Base-by-base conservation (phyloP, 2,329 filamentous ascomycete genomes). In the Chaetothyriales sp. region DNA sequence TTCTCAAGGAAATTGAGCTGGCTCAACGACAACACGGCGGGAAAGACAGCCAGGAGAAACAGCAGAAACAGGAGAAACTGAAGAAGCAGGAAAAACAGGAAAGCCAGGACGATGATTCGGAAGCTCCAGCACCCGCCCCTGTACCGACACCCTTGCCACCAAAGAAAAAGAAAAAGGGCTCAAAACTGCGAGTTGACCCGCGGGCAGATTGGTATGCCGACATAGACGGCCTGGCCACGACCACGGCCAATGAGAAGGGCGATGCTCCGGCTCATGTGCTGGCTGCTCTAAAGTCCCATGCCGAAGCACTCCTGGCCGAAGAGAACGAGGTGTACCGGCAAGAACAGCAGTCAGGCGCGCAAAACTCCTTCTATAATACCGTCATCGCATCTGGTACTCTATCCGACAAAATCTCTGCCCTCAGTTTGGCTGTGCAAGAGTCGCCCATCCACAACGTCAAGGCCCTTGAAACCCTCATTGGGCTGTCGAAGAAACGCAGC, bases 361-460 rank as follows among this genome's bases (percentile, higher is more conserved):
- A 89, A 43, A 85, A 93, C 68, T 94, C 89, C 66, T 98, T 98
- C 73, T 82, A 96, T 74, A 86, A 89, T 1, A 94, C 88, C 18
- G 95, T 98, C 65, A 95, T 96, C 86, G 74, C 87, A 8, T 93
- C 89, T 1, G 92, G 92, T 73, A 98, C 93, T 8, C 78, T 96
- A 60, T 93, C 88, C 51, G 92, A 98, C 66, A 96, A 95, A 66
- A 84, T 96, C 44, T 98, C 92, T 2, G 93, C 92, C 2, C 73
- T 98, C 62, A 98, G 92, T 3, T 74, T 98, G 59, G 84, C 92
- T 51, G 81, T 95, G 10, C 93, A 98, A 70, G 92, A 98, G 67
- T 96, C 93, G 7, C 92, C 92, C 18, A 71, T 96, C 48, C 92
- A 98, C 67, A 96, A 89, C 55, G 82, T 80, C 56, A 90, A 92